Evolutionary conservation across 2,329 filamentous ascomycete genomes (phyloP), one percentile per base, ranked within the genome.

Genomic region (Whalleya microplaca): DNA sequence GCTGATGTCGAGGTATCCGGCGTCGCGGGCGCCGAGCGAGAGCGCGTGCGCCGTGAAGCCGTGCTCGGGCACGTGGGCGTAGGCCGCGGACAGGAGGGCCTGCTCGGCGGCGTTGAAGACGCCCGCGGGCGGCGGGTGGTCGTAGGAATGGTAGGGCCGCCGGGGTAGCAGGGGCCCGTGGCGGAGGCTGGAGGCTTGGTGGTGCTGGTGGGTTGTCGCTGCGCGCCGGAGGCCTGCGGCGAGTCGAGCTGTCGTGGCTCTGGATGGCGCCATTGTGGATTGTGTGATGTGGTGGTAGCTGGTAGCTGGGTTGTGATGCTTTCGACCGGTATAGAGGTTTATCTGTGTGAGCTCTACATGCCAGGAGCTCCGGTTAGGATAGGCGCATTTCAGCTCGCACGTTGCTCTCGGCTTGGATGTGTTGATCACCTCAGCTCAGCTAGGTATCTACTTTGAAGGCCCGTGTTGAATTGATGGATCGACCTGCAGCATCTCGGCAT

Each of bases 1-100:
- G 56, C 91, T 93, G 56, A 94, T 92, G 70, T 95, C 91, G 50
- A 92, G 86, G 72, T 94, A 96, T 44, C 93, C 92, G 18, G 88
- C 86, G 68, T 96, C 92, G 68, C 86, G 86, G 58, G 91, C 91
- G 59, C 94, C 95, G 20, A 90, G 83, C 43, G 84, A 83, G 9
- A 99, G 81, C 0, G 93, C 80, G 19, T 84, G 80, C 47, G 81
- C 77, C 0, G 91, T 91, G 80, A 98, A 99, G 71, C 95, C 95
- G 72, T 92, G 84, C 48, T 82, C 73, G 18, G 92, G 92, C 9
- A 98, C 86, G 72, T 96, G 90, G 27, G 76, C 72, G 66, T 95
- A 85, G 18, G 93, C 89, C n/a, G 92, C 86, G 45, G 88, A 82
- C 61, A 99, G 89, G 71, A 98, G 96, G 54, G 84, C 78, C 43